Evolutionary conservation across 495 filamentous ascomycete genomes (phyloP).

Genomic region (Aspergillus sclerotiicarbonarius): DNA sequence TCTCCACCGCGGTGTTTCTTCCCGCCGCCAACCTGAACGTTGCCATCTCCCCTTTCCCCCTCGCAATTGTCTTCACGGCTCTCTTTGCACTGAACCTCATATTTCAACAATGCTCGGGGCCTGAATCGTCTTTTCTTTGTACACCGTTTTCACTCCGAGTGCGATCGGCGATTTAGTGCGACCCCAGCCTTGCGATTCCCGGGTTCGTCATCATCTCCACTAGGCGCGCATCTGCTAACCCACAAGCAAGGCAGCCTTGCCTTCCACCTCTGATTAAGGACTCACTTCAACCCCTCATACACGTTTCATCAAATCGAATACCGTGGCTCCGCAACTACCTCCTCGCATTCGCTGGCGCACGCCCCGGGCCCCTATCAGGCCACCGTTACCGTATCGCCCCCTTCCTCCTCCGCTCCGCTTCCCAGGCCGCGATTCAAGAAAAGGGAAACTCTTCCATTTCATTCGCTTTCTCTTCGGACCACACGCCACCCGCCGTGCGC

Average conservation of each 20-base stretch:
- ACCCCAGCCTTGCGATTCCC: neutral
- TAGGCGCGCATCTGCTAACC: neutral
- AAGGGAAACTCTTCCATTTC: conserved; percentile 25
- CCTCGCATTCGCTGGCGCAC: conserved; percentile 32
- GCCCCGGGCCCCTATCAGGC: conserved; percentile 24
- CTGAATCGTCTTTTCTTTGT: neutral
- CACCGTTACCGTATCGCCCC: conserved; percentile 17
- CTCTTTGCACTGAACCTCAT: neutral
- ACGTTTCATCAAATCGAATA: conserved; percentile 13
- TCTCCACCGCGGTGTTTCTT: conserved; percentile 2
- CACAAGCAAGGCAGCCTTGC: neutral
- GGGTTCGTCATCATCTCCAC: conserved; percentile 6
- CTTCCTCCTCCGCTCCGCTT: conserved; percentile 21
- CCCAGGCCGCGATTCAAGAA: conserved; percentile 12
- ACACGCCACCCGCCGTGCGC: conserved; percentile 55
- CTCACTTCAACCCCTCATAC: neutral
- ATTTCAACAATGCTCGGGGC: neutral
- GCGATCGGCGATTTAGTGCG: neutral
- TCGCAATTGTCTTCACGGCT: neutral
- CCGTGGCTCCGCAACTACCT: conserved; percentile 42
- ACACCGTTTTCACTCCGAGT: neutral
- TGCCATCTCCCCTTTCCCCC: no score
- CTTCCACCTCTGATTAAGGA: neutral
- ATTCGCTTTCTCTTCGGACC: conserved; percentile 56
- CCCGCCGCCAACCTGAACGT: conserved; percentile 3